Base-by-base conservation (phyloP, 2,329 filamentous ascomycete genomes). In the Clonostachys byssicola region DNA sequence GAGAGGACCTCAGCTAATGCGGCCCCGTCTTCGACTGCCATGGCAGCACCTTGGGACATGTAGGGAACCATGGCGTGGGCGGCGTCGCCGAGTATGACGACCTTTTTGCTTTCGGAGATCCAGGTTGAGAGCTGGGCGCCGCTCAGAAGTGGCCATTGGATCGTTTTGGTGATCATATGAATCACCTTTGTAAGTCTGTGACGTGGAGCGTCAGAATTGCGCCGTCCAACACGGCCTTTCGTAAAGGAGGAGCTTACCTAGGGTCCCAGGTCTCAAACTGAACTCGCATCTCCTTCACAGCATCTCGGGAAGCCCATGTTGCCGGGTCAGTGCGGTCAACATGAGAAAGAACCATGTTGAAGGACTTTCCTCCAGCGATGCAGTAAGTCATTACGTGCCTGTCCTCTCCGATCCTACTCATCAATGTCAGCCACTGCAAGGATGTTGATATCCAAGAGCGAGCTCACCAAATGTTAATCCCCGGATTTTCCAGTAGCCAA, bases 271-370 rank as follows among this genome's bases (percentile, higher is more conserved):
- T 17, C 36, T 39, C 16, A 3, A 14, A 39, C 36, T 39, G 14
- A 17, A 14, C 36, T 39, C 36, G 36, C 14, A 39, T 14, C 36
- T 39, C 36, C 14, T 17, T 14, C 13, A 39, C 36, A 39, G 36
- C 10, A 14, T 39, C 36, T 13, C 36, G 36, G 10, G 36, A 39
- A 14, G 36, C 23, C 59, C 62, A 65, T 5, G 57, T 61, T 3
- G 52, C 45, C 0, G 65, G 60, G 34, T 71, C 62, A 0, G 56
- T 56, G 7, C 55, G 44, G 50, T 74, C 71, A 8, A 57, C 58
- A 50, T 74, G 70, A 6, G 67, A 72, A 0, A 74, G 55, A 0
- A 74, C 71, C 65, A 74, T 68, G 51, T 74, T 74, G 55, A 73
- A 74, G 0, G 66, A 60, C 41, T 67, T 62, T 3, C 69, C 68